Evolutionary conservation across 2,329 filamentous ascomycete genomes (phyloP), one percentile per base, ranked within the genome.

Genomic region (Aspergillus tanneri): DNA sequence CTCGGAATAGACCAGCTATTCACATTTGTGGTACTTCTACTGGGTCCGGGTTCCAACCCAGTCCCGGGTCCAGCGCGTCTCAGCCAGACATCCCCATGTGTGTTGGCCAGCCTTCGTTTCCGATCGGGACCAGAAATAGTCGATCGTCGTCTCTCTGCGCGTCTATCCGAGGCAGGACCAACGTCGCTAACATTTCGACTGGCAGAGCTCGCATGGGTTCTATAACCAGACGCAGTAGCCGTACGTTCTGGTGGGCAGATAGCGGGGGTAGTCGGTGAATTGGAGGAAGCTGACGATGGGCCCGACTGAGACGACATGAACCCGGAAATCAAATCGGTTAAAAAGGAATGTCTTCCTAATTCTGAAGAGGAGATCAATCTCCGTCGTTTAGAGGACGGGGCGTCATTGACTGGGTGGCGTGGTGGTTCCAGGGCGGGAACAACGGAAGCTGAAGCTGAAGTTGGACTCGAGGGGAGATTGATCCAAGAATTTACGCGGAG

Each of bases 21-120:
- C 45, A 53, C 52, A 36, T 50, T 40, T 42, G 45, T 49, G 43
- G 27, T 27, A 27, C 37, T 45, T 23, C 50, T 55, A 32, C 52
- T 56, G 28, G 56, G 45, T 27, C 54, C 54, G 28, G 49, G 16
- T 30, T 52, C 51, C 37, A 48, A 50, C 44, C 37, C 36, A n/a
- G 43, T 30, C 18, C 46, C 40, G 16, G 54, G 49, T 43, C 24
- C 27, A 21, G 48, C 28, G 28, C 54, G 50, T 46, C 59, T 53
- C 32, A 52, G 44, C 38, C 52, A 55, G 3, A 48, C 52, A 43
- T 67, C 66, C 43, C 70, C 62, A 14, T 63, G 55, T 22, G 64
- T 51, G 43, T 64, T 67, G n/a, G 68, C 68, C 44, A 75, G 54
- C 51, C 72, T 68, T 51, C 72, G 67, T 58, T 74, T 75, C 37